Conservation (phyloP, 1,284 basidiomycete genomes). For the Heliocybe sulcata region DNA sequence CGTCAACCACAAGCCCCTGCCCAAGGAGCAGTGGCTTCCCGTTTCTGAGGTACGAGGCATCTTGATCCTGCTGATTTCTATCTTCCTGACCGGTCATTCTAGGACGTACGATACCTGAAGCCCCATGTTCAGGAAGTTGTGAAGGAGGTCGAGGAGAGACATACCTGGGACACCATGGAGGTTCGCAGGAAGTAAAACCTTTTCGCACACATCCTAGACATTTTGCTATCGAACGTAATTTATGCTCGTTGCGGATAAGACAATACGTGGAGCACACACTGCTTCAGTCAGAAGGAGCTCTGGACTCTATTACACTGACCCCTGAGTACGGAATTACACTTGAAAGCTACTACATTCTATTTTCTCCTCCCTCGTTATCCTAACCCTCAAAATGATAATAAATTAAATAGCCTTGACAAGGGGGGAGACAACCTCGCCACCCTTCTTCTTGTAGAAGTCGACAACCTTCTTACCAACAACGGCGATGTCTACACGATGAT, state of each 20-base stretch:
- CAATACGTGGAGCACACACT: too few relatives aligned
- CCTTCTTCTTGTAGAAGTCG: constrained; percentile 81
- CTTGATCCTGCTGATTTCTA: not conserved
- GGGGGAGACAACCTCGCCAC: constrained; percentile 70
- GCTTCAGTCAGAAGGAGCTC: not conserved
- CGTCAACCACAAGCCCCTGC: constrained; percentile 76
- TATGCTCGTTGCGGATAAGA: not conserved
- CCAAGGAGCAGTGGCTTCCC: constrained; percentile 82
- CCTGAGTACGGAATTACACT: not conserved
- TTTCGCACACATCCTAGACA: not conserved
- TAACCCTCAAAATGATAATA: not conserved
- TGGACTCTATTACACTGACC: not conserved
- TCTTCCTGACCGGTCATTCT: constrained; percentile 9
- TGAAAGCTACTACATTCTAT: not conserved
- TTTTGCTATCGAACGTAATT: not conserved
- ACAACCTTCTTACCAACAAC: constrained; percentile 79
- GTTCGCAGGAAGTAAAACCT: constrained; percentile 51
- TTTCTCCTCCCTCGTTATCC: not conserved
- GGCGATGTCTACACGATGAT: constrained; percentile 56
- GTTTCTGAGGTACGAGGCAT: constrained; percentile 64
- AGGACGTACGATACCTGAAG: constrained; percentile 91
- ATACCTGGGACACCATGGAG: constrained; percentile 75
- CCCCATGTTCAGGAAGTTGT: constrained; percentile 75
- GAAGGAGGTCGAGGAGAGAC: constrained; percentile 77
- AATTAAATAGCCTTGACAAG: constrained; percentile 61